Evolutionary conservation across 805 yeast species (phyloP).

Genomic region (Yarrowia sp.): DNA sequence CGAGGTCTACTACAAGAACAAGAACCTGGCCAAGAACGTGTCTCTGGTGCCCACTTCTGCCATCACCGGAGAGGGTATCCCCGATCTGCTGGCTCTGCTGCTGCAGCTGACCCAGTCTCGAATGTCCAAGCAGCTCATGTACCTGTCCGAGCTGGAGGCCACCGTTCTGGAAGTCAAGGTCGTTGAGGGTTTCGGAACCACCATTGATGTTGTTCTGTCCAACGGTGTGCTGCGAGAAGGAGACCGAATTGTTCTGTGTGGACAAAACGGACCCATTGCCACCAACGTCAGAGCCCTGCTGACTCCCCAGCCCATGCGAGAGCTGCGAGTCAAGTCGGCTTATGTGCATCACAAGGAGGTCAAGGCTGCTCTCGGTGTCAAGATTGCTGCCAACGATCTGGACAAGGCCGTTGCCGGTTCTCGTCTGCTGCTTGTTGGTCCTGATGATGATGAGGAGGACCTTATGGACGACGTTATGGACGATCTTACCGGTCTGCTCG

Average conservation of each 20-base stretch:
- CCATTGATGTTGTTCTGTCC: slow-evolving; percentile 96
- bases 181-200: slow-evolving; percentile 53
- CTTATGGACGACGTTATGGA: slow-evolving; percentile 98
- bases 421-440: slow-evolving; percentile 88
- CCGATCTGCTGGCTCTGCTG: slow-evolving; percentile 93
- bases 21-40: slow-evolving; percentile 87
- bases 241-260: slow-evolving; percentile 92
- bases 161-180: slow-evolving; percentile 52
- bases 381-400: slow-evolving; percentile 95
- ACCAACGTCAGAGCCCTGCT: slow-evolving; percentile 92
- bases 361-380: slow-evolving; percentile 98
- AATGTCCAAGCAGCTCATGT: slow-evolving; percentile 98
- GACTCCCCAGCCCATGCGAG: slow-evolving; percentile 97
- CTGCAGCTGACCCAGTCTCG: slow-evolving; percentile 96
- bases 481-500: slow-evolving; percentile 89
- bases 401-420: slow-evolving; percentile 99
- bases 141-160: slow-evolving; percentile 89
- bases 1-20: slow-evolving; percentile 92
- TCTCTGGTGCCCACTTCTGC: slow-evolving; percentile 99
- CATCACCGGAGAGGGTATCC: slow-evolving; percentile 99
- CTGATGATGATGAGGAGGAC: slow-evolving; percentile 97
- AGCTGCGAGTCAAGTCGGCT: slow-evolving; percentile 93
- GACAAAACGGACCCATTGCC: slow-evolving; percentile 97
- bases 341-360: slow-evolving; percentile 96
- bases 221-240: slow-evolving; percentile 95